Percentiles rank a stretch among this genome's conserved stretches.
These are phyloP conservation scores for Tetratostichococcus sp. DNA, from an alignment of 139 green algal species.

Conservation along the genomic window DNA sequence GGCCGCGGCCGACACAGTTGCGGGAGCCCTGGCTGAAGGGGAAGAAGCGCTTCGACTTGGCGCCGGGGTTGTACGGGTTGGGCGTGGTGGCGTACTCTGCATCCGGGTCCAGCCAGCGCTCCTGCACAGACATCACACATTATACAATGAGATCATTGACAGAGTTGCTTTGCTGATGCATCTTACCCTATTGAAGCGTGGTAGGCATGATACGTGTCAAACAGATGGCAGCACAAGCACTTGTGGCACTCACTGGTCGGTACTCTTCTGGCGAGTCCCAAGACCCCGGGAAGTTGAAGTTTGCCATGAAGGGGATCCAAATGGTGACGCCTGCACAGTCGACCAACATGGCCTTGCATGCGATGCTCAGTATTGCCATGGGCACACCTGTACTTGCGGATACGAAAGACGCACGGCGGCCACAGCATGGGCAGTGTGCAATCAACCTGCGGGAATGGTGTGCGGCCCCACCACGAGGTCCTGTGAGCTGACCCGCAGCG, in stretches of 20 bases:
- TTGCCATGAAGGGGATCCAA: not conserved
- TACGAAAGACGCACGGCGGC: no score
- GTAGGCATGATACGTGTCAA: not conserved
- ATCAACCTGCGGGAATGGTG: constrained; percentile 3
- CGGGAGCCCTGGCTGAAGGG: constrained; percentile 6
- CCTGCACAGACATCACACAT: no score
- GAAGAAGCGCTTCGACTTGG: constrained; percentile 15
- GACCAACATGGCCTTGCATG: no score
- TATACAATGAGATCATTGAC: no score
- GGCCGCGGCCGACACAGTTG: constrained; percentile 3
- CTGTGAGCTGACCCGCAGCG: not conserved
- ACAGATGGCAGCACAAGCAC: not conserved
- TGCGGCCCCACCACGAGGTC: not conserved
- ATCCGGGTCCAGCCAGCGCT: constrained; percentile 6
- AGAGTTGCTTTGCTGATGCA: not conserved
- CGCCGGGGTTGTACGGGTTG: not conserved
- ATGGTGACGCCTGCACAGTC: no score
- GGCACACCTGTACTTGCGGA: no score
- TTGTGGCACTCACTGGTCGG: constrained; percentile 2
- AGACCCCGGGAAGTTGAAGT: not conserved
- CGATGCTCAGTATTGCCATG: no score
- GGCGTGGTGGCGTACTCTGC: not conserved
- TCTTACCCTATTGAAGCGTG: not conserved
- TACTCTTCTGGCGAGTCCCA: not conserved
- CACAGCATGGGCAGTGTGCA: no score